Evolutionary conservation across 352 stramenopile genomes (phyloP), one percentile per base, ranked within the genome.

Genomic region (Phytophthora europaea): DNA sequence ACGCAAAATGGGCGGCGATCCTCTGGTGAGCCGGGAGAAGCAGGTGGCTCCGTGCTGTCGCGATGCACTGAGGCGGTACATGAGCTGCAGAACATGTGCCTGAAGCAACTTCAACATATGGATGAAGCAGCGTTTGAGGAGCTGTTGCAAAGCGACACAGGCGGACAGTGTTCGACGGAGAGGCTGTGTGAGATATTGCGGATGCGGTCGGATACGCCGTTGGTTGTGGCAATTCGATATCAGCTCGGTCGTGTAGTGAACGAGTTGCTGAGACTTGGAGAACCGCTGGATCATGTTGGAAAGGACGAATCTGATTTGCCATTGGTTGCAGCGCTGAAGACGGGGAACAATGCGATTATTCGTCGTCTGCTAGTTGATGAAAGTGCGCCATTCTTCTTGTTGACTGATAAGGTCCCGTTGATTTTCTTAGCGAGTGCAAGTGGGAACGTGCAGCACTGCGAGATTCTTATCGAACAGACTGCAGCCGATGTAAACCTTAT

Each of bases 171-270:
- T 47, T 92, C 88, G 0, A 96, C 90, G 0, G 75, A 87, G 45
- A 72, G 86, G 13, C 67, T 96, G 9, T 91, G 85, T 26, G 79
- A 81, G n/a, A 80, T 96, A 26, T 51, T 95, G 36, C 76, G 70
- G 16, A 67, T 89, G 59, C 80, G 90, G 20, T 94, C 88, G 0
- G 74, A 83, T 45, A 83, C 81, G 0, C 88, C 90, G 8, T 67
- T 96, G 4, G 85, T 93, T 57, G 82, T 91, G 1, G 88, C 90
- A 4, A 85, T 96, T 23, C 83, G 88, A n/a, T 94, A 94, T 58
- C 85, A 96, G 31, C 73, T 95, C 22, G 83, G 83, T 5, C 88
- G 87, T 8, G 90, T 86, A 4, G 90, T 96, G n/a, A 91, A 96
- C 58, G 88, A 94, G 52, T 48, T 96, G 5, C 58, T 96, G 40